Conservation (phyloP, 768 basidiomycete genomes). For the Pholiota microspora region DNA sequence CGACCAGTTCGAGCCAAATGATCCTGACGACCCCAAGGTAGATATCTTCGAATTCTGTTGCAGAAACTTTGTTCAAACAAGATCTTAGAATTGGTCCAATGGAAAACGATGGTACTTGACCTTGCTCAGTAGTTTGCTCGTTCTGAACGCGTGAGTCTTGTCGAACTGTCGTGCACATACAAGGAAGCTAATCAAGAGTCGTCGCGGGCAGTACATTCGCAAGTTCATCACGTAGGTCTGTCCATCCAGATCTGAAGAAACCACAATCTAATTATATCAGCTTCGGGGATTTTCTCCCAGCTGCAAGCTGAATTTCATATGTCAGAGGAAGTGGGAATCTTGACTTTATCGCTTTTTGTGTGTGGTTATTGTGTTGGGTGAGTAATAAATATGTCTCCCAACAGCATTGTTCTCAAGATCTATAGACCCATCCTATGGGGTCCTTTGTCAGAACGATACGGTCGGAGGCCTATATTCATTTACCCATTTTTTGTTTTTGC, state of each 20-base stretch:
- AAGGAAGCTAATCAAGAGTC: too few species aligned
- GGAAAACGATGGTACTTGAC: constrained; percentile 51
- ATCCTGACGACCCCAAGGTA: constrained; percentile 48
- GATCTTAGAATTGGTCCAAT: constrained; percentile 47
- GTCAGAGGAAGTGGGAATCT: constrained; percentile 46
- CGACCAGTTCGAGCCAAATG: constrained; percentile 32
- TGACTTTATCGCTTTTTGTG: constrained; percentile 63
- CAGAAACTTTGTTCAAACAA: not conserved
- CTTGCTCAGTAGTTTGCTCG: constrained; percentile 43
- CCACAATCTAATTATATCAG: constrained; percentile 19
- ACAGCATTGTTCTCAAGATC: not conserved
- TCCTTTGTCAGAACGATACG: constrained; percentile 53
- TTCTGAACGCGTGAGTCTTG: constrained; percentile 50
- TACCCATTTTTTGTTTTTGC: constrained; percentile 55
- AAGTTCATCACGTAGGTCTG: constrained; percentile 48
- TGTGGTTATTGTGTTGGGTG: constrained; percentile 66
- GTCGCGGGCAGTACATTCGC: constrained; percentile 52
- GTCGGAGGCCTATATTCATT: constrained; percentile 59
- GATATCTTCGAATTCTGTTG: constrained; percentile 4
- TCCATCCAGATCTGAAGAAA: not conserved
- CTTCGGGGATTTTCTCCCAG: constrained; percentile 44
- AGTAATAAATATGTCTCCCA: constrained; percentile 3
- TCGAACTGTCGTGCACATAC: too few species aligned
- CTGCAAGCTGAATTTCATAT: constrained; percentile 48
- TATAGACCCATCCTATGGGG: constrained; percentile 54